A percentile compares a stretch with the other conserved stretches of the same genome.
Evolutionary conservation across 805 yeast species (phyloP).

Genomic region (Tanozyma kutaoensis): DNA sequence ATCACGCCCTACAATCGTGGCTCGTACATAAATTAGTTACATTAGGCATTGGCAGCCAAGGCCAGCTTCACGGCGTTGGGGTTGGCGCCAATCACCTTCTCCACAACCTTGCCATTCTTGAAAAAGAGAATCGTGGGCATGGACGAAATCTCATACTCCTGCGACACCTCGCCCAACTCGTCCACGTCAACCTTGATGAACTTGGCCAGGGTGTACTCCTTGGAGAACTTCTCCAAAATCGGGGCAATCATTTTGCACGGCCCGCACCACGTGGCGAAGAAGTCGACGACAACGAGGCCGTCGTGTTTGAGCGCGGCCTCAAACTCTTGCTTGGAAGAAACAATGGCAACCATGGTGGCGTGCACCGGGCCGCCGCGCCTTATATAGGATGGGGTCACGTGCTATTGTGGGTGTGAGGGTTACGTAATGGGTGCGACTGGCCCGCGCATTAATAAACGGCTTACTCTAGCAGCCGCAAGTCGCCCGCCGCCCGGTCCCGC

Average conservation of each 20-base stretch:
- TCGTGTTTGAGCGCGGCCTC: conserved; percentile 44
- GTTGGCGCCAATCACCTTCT: conserved; percentile 82
- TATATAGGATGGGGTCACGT: no score
- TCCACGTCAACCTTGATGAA: conserved; percentile 93
- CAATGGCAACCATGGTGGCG: conserved; percentile 25
- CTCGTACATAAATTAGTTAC: no score
- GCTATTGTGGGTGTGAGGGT: no score
- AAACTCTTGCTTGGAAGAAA: conserved; percentile 40
- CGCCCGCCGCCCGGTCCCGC: background rate
- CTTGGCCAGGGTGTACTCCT: conserved; percentile 49
- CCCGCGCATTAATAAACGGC: no score
- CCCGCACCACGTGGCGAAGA: conserved; percentile 97
- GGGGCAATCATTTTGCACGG: conserved; percentile 98
- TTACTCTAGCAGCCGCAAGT: no score
- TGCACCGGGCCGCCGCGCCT: no score
- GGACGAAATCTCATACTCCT: conserved; percentile 40
- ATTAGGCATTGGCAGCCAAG: conserved; percentile 38
- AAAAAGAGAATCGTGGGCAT: conserved; percentile 60
- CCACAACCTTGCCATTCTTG: conserved; percentile 71
- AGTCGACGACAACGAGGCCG: conserved; percentile 84
- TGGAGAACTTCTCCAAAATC: conserved; percentile 68
- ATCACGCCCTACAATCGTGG: no score
- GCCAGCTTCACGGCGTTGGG: conserved; percentile 70
- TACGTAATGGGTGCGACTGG: no score
- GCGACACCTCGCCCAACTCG: conserved; percentile 63